Conservation (phyloP, 2,329 filamentous ascomycete genomes). For the Hortaea werneckii region DNA sequence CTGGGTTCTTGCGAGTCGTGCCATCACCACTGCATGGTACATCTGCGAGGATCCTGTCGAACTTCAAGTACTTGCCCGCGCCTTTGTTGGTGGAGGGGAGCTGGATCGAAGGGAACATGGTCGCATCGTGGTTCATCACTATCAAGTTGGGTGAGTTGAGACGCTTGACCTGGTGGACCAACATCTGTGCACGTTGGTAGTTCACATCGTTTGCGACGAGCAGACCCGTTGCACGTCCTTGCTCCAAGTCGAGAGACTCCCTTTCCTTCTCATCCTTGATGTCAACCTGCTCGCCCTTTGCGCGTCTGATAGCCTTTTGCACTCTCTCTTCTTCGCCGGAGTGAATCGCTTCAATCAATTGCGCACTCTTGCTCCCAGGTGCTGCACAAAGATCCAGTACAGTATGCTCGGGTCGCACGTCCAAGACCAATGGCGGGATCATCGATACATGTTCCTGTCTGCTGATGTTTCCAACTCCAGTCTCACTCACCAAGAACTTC, state of each 20-base stretch:
- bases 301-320: conserved; percentile 55
- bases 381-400: conserved; percentile 94
- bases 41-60: conserved; percentile 90
- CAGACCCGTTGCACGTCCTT: conserved; percentile 80
- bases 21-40: conserved; percentile 96
- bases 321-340: conserved; percentile 83
- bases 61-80: conserved; percentile 68
- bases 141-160: conserved; percentile 93
- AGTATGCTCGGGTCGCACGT: conserved; percentile 81
- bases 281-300: conserved; percentile 42
- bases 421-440: conserved; percentile 92
- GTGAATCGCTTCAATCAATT: conserved; percentile 90
- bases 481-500: conserved; percentile 95
- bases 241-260: conserved; percentile 44
- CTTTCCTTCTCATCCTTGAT: conserved; percentile 13
- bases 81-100: conserved; percentile 50
- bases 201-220: conserved; percentile 94
- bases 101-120: conserved; percentile 84
- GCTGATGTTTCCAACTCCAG: conserved; percentile 92
- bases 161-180: conserved; percentile 95
- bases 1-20: conserved; percentile 83
- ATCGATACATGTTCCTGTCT: conserved; percentile 97
- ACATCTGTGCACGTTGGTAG: conserved; percentile 92
- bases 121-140: conserved; percentile 96
- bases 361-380: conserved; percentile 91